Base-by-base conservation (phyloP, 1,284 basidiomycete genomes). In the Rhodotorula sp. region DNA sequence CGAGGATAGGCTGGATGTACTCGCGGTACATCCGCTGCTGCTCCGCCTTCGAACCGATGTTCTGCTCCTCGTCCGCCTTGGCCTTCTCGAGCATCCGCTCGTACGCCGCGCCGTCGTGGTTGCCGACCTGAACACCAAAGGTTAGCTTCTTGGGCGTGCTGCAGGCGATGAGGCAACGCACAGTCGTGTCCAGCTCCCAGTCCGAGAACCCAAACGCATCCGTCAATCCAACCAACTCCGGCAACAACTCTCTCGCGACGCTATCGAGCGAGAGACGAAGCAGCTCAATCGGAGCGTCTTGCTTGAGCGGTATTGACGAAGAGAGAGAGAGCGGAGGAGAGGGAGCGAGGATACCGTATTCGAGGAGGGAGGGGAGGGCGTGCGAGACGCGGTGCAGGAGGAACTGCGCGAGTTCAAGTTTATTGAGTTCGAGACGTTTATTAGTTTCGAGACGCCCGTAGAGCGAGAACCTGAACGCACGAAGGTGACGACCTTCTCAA, bases 121-220 rank as follows among this genome's bases (percentile, higher is more conserved):
- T 44, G 10, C 74, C 76, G 17, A 64, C 53, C 70, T 69, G 49
- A 11, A 11, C 3, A 27, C 22, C n/a, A n/a, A n/a, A n/a, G n/a
- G n/a, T n/a, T n/a, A n/a, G n/a, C n/a, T n/a, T n/a, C n/a, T n/a
- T n/a, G n/a, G n/a, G n/a, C n/a, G n/a, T n/a, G n/a, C n/a, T n/a
- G n/a, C n/a, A n/a, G n/a, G n/a, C n/a, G n/a, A n/a, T n/a, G n/a
- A n/a, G 57, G 58, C 67, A 52, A 59, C 68, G 56, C 36, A 73
- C 82, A n/a, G 58, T 87, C 85, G 87, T 88, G 73, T 89, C 85
- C 11, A 91, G 81, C 64, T 90, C 86, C 88, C 88, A 91, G 76
- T 92, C 89, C 0, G 85, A 83, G 78, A 89, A 89, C 0, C 87
- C 88, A 77, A 91, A 90, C 2, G 88, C 87, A 77, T 92, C 90